Conservation (phyloP, 2,329 filamentous ascomycete species). For the Fonsecaea nubica region DNA sequence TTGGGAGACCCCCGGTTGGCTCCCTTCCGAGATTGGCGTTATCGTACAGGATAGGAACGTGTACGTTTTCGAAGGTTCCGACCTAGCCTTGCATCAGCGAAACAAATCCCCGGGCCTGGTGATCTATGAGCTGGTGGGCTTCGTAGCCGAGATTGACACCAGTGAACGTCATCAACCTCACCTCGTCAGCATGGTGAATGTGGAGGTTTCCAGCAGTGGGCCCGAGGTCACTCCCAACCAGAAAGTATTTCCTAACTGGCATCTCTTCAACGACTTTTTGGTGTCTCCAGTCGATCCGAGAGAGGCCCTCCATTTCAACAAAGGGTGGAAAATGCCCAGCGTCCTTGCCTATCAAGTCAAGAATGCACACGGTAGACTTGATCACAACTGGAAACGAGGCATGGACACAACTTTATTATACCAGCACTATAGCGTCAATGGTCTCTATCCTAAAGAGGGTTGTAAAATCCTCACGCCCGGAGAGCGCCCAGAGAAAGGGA, state of each 20-base stretch:
- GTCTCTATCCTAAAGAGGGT: constrained; percentile 42
- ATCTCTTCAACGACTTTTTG: constrained; percentile 96
- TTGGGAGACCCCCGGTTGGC: constrained; percentile 88
- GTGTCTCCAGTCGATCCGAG: constrained; percentile 79
- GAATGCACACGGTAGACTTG: constrained; percentile 78
- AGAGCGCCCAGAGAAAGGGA: constrained; percentile 74
- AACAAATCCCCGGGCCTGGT: constrained; percentile 79
- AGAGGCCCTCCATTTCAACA: constrained; percentile 88
- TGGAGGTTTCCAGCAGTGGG: constrained; percentile 64
- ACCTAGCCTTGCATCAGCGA: constrained; percentile 79
- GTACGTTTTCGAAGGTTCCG: constrained; percentile 92
- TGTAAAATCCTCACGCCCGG: constrained; percentile 51
- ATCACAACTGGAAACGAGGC: constrained; percentile 82
- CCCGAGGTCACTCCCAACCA: constrained; percentile 66
- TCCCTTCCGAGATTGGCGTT: constrained; percentile 92
- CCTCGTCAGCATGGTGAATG: constrained; percentile 88
- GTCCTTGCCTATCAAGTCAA: constrained; percentile 87
- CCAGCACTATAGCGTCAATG: constrained; percentile 67
- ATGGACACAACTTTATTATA: constrained; percentile 87
- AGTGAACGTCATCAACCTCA: constrained; percentile 86
- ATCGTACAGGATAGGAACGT: constrained; percentile 90
- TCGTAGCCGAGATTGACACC: constrained; percentile 88
- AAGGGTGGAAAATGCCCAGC: constrained; percentile 89
- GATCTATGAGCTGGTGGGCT: constrained; percentile 88
- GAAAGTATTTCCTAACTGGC: constrained; percentile 69